phyloP scores from a whole-genome alignment of 2,329 filamentous ascomycete species.

The Aspergillus floridensis region DNA sequence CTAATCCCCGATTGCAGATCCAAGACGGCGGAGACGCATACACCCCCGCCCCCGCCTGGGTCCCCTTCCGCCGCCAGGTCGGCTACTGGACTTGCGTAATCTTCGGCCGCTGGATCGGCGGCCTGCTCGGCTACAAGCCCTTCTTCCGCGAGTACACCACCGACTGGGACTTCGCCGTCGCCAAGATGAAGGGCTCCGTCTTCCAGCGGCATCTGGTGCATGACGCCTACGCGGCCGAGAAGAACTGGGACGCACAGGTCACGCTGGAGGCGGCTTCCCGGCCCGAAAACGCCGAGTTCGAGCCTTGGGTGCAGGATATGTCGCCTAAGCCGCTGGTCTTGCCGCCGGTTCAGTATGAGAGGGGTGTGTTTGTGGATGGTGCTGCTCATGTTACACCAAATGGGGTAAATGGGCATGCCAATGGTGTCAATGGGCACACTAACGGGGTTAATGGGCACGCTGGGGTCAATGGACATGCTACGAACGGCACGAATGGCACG shows the following conservation, averaged over 20 bases:
- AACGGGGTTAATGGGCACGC: too few species aligned
- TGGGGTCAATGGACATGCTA: too few species aligned
- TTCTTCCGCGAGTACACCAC: conserved; percentile 14
- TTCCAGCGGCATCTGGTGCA: conserved; percentile 4
- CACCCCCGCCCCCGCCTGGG: conserved; percentile 8
- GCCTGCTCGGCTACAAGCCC: conserved; percentile 11
- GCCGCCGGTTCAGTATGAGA: too few species aligned
- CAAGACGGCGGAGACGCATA: conserved; percentile 15
- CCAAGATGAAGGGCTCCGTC: conserved; percentile 11
- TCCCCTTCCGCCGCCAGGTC: conserved; percentile 9
- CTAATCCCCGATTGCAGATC: background rate
- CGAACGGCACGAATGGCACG: too few species aligned
- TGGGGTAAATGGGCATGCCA: too few species aligned
- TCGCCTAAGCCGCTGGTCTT: too few species aligned
- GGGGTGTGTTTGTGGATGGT: too few species aligned
- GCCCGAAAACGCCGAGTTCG: too few species aligned
- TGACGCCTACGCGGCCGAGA: background rate
- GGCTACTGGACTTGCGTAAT: background rate
- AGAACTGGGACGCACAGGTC: background rate
- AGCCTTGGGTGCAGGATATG: too few species aligned
- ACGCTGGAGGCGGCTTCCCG: too few species aligned
- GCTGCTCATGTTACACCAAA: too few species aligned
- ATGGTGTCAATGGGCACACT: too few species aligned
- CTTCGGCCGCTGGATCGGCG: conserved; percentile 14
- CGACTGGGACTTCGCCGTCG: conserved; percentile 13